Percentiles rank a stretch among this genome's conserved stretches.
These are phyloP conservation scores for Diatrype stigma DNA, from an alignment of 2,329 filamentous ascomycete genomes.

Conservation along the genomic window DNA sequence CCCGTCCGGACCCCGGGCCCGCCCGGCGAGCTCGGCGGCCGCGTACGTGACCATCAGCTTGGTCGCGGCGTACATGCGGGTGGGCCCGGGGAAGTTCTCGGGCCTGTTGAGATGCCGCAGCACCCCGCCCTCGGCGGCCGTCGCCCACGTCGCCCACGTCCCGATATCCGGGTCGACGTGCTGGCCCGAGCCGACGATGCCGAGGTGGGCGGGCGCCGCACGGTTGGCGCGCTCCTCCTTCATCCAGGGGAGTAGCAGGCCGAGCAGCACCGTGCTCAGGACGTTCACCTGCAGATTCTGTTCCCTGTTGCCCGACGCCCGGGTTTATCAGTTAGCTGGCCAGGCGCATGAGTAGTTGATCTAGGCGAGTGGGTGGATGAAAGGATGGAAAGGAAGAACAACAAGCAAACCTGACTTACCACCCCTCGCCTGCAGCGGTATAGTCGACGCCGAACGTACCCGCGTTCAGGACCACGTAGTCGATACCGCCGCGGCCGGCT, in stretches of 20 bases:
- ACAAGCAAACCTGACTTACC: slow-evolving; percentile 15
- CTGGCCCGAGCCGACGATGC: slow-evolving; percentile 17
- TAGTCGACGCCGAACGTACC: slow-evolving; percentile 17
- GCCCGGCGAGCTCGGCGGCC: slow-evolving; percentile 15
- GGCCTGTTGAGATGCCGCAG: slow-evolving; percentile 20
- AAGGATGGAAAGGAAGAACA: background rate
- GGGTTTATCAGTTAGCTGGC: background rate
- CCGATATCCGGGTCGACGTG: slow-evolving; percentile 15
- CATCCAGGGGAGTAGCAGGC: slow-evolving; percentile 46
- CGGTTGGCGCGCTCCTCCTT: slow-evolving; percentile 20
- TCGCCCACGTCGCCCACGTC: slow-evolving; percentile 16
- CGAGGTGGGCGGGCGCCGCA: slow-evolving; percentile 18
- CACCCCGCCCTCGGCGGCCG: slow-evolving; percentile 8
- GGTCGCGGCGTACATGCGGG: slow-evolving; percentile 16
- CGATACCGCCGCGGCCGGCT: slow-evolving; percentile 16
- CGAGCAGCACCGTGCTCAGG: slow-evolving; percentile 51
- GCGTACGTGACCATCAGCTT: slow-evolving; percentile 23
- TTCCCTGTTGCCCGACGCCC: slow-evolving; percentile 35
- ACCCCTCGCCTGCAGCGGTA: slow-evolving; percentile 19
- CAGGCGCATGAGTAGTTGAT: background rate
- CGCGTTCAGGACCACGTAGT: slow-evolving; percentile 23
- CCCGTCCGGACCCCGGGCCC: slow-evolving; percentile 15
- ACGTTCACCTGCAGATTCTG: slow-evolving; percentile 55
- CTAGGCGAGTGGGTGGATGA: background rate
- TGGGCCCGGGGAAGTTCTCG: slow-evolving; percentile 20